Base-by-base conservation (phyloP, 2,329 filamentous ascomycete species). In the Botryotinia narcissicola region DNA sequence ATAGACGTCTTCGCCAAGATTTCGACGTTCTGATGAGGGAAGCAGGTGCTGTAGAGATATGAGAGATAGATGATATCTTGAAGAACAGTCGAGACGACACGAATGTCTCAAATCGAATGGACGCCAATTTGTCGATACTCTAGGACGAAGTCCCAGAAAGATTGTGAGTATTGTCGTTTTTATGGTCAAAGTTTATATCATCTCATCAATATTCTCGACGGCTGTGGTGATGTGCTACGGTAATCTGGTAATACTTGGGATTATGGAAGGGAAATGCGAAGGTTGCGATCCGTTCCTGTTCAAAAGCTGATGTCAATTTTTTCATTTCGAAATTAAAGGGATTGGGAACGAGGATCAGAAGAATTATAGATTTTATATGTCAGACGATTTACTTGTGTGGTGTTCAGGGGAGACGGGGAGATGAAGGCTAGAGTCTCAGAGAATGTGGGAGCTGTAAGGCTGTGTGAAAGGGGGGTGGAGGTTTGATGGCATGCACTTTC, bases 211-310 rank as follows among this genome's bases (percentile, higher is more conserved):
- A 35, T 35, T 35, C 32, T 35, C 32, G 32, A 4, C 32, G 32
- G n/a, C n/a, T n/a, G n/a, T n/a, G 32, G 32, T 35, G 4, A 35
- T 35, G 2, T 35, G 32, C 4, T 37, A 0, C 0, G 22, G 22
- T 4, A 5, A 4, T 25, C 4, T 37, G 18, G 20, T 2, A 4
- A 8, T 37, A 4, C 1, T 0, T 35, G 12, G 20, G 20, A 25
- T 14, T 16, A 16, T 54, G 25, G 25, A 12, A 25, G 10, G 2
- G 2, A 22, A 3, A 22, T 25, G 1, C 20, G 20, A 37, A 9
- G 22, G 32, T 37, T 2, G 32, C 22, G 20, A 60, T 6, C 5
- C n/a, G n/a, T n/a, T n/a, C 16, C 42, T 16, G 18, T 42, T 4
- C 42, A 42, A 16, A 42, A 42, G 4, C 16, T 14, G 14, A 42